A percentile compares a stretch with the other conserved stretches of the same genome.
Evolutionary conservation across 2,329 filamentous ascomycete genomes (phyloP).

Genomic region (Ceratocystis destructans): DNA sequence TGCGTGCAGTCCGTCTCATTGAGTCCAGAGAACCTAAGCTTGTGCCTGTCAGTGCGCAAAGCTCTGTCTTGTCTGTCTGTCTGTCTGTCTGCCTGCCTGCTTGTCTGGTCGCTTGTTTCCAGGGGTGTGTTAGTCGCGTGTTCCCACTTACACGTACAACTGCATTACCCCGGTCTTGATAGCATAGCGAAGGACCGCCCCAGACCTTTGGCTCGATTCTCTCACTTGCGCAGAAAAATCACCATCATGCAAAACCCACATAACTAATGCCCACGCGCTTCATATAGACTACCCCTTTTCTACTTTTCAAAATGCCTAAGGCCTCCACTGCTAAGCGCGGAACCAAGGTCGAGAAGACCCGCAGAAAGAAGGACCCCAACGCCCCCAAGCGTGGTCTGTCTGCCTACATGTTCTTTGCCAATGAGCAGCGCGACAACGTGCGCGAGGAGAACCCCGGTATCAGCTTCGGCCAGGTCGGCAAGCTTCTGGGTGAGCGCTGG

Average conservation of each 20-base stretch:
- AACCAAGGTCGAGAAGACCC: constrained; percentile 42
- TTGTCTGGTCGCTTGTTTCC: not conserved
- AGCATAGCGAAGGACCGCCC: no score
- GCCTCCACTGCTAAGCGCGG: constrained; percentile 39
- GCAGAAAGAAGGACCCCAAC: constrained; percentile 69
- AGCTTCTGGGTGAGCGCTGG: constrained; percentile 96
- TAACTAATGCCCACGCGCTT: no score
- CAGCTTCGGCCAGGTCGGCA: constrained; percentile 94
- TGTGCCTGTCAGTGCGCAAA: no score
- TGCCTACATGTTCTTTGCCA: constrained; percentile 99
- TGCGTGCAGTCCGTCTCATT: no score
- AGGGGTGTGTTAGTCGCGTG: not conserved
- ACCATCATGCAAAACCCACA: no score
- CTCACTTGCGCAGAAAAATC: no score
- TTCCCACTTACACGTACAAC: not conserved
- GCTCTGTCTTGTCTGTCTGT: not conserved
- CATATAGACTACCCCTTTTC: not conserved
- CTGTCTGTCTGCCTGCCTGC: not conserved
- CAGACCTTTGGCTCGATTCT: no score
- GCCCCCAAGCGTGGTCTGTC: constrained; percentile 98
- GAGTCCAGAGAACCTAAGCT: no score
- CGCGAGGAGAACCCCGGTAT: constrained; percentile 97
- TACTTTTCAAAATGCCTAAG: constrained; percentile 42
- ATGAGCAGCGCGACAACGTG: constrained; percentile 96
- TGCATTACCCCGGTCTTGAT: not conserved